A percentile compares a stretch with the other conserved stretches of the same genome.
phyloP scores from a whole-genome alignment of 805 yeast genomes.

The Ogataea naganishii region DNA sequence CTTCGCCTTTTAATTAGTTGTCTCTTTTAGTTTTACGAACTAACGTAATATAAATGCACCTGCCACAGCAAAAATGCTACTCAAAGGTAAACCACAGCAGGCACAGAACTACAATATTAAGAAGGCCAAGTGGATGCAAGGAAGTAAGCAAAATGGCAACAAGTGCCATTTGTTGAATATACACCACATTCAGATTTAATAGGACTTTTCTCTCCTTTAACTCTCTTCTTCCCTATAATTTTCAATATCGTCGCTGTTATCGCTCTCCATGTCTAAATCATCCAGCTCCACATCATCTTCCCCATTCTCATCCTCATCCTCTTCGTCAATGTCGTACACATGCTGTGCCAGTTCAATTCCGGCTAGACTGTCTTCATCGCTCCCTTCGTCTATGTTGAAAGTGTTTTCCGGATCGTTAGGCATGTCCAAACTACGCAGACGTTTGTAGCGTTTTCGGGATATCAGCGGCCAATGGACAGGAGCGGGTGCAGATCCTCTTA shows the following conservation, averaged over 20 bases:
- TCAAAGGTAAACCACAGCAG: too few species aligned
- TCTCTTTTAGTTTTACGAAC: too few species aligned
- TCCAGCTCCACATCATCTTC: conserved; percentile 13
- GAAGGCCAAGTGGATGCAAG: too few species aligned
- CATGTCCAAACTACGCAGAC: conserved; percentile 16
- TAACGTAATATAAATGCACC: too few species aligned
- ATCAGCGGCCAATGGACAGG: conserved; percentile 16
- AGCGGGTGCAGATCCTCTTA: neutral
- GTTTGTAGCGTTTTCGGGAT: conserved; percentile 13
- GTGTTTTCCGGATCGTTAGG: conserved; percentile 4
- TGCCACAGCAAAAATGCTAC: too few species aligned
- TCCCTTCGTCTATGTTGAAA: neutral
- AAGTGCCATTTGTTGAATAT: too few species aligned
- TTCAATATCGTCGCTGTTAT: conserved; percentile 18
- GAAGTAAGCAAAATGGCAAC: too few species aligned
- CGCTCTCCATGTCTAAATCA: conserved; percentile 17
- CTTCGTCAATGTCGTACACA: conserved; percentile 4
- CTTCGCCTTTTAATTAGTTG: too few species aligned
- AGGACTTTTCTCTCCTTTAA: neutral
- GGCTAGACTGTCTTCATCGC: neutral
- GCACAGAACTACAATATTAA: too few species aligned
- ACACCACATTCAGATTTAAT: too few species aligned
- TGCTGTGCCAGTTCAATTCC: neutral
- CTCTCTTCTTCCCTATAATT: conserved; percentile 2
- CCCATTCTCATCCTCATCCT: conserved; percentile 8